Conservation (phyloP, 176 grass and related monocot genomes). For the Avena sativa region DNA sequence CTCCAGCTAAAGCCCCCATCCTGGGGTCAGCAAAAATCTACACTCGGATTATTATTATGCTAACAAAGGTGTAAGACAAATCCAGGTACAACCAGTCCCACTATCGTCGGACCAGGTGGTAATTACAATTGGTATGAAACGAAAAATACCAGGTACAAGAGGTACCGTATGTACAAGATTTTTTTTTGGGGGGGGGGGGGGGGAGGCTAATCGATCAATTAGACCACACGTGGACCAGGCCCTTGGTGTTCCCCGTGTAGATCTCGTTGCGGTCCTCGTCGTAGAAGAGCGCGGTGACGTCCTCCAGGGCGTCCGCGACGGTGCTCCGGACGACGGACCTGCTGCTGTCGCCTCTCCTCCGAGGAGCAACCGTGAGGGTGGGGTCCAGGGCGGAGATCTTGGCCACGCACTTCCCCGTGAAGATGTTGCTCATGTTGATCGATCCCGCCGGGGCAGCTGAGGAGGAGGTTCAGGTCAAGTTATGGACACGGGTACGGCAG, state of each 20-base stretch:
- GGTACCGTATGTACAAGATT: conserved; percentile 38
- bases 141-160: conserved; percentile 2
- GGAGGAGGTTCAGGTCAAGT: background rate
- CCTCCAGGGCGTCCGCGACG: conserved; percentile 63
- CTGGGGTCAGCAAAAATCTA: conserved; percentile 26
- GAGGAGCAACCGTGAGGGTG: conserved; percentile 49
- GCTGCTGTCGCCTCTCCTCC: conserved; percentile 48
- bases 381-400: conserved; percentile 67
- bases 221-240: conserved; percentile 79
- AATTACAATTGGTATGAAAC: conserved; percentile 39
- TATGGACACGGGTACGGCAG: background rate
- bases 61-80: background rate
- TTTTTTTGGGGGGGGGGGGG: background rate
- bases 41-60: conserved; percentile 39
- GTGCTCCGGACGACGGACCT: conserved; percentile 64
- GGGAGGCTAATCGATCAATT: conserved; percentile 23
- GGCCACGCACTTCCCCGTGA: conserved; percentile 72
- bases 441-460: conserved; percentile 56
- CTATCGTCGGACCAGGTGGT: conserved; percentile 25
- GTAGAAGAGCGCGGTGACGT: conserved; percentile 70
- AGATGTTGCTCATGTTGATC: conserved; percentile 85
- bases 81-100: conserved; percentile 35
- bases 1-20: background rate
- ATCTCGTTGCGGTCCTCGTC: conserved; percentile 78
- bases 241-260: conserved; percentile 72